Percentiles rank a stretch among this genome's conserved stretches.
Evolutionary conservation across 495 filamentous ascomycete genomes (phyloP).

Genomic region (Tuber brumale): DNA sequence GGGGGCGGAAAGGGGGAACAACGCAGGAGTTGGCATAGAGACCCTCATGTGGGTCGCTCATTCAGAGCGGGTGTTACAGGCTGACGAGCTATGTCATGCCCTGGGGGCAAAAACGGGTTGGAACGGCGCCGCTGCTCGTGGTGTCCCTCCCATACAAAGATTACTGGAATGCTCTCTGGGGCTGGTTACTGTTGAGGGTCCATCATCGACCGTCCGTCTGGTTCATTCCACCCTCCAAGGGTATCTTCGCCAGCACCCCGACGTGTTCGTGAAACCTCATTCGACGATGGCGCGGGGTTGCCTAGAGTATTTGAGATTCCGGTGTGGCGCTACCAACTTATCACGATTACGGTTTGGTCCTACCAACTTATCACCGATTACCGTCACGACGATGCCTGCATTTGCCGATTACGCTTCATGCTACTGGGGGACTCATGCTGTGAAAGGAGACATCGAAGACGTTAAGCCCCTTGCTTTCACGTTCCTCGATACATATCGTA

Average conservation of each 20-base stretch:
- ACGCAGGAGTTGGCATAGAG: not conserved
- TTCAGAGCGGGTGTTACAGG: not conserved
- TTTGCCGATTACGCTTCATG: not conserved
- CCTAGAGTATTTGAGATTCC: not conserved
- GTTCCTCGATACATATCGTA: not conserved
- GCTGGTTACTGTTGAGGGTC: not conserved
- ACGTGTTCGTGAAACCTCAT: not conserved
- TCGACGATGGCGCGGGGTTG: not conserved
- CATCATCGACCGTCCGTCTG: not conserved
- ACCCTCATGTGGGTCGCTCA: not conserved
- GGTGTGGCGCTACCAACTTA: not conserved
- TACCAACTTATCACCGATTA: not conserved
- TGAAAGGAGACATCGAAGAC: not conserved
- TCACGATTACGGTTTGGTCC: not conserved
- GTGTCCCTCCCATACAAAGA: not conserved
- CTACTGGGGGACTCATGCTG: slow-evolving; percentile 1
- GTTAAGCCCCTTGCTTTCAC: not conserved
- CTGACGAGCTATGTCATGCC: not conserved
- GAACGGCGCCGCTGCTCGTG: not conserved
- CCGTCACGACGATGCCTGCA: not conserved
- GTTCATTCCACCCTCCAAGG: not conserved
- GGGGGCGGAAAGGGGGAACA: not conserved
- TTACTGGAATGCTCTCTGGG: not conserved
- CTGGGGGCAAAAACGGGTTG: not conserved
- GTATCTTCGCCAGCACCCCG: not conserved